These are phyloP conservation scores for Saturnispora silvae DNA, from an alignment of 805 yeast genomes.

Conservation along the genomic window DNA sequence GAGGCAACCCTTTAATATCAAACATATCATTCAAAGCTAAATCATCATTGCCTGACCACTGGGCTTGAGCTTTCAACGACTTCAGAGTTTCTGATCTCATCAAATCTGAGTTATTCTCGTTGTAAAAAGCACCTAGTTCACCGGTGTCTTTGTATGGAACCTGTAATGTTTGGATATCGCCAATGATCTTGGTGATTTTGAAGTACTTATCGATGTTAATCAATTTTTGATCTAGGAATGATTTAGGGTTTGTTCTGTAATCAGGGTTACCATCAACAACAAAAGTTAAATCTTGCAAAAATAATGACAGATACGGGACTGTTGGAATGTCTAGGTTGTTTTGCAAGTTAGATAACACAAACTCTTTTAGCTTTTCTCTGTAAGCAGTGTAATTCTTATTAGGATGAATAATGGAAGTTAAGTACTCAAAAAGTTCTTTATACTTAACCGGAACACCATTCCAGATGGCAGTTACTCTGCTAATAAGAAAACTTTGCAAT, in stretches of 20 bases:
- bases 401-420: conserved; percentile 63
- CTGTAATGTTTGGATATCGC: conserved; percentile 60
- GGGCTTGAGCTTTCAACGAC: conserved; percentile 16
- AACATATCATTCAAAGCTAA: conserved; percentile 24
- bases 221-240: conserved; percentile 44
- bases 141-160: conserved; percentile 39
- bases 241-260: conserved; percentile 42
- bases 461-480: conserved; percentile 56
- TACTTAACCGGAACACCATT: conserved; percentile 46
- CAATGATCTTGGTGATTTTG: conserved; percentile 53
- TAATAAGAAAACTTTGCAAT: conserved; percentile 59
- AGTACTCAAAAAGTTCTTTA: conserved; percentile 48
- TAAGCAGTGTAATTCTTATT: conserved; percentile 63
- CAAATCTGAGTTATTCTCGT: conserved; percentile 18
- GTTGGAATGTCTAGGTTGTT: conserved; percentile 42
- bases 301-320: conserved; percentile 68
- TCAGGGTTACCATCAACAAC: conserved; percentile 75
- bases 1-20: conserved; percentile 30
- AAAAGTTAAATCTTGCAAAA: conserved; percentile 70
- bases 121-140: conserved; percentile 21
- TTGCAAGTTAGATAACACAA: conserved; percentile 36
- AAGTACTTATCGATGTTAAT: conserved; percentile 67
- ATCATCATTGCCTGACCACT: conserved; percentile 9
- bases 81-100: conserved; percentile 23
- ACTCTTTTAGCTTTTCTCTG: conserved; percentile 49